Conservation (phyloP, 257 asterid genomes). For the Salvia splendens region DNA sequence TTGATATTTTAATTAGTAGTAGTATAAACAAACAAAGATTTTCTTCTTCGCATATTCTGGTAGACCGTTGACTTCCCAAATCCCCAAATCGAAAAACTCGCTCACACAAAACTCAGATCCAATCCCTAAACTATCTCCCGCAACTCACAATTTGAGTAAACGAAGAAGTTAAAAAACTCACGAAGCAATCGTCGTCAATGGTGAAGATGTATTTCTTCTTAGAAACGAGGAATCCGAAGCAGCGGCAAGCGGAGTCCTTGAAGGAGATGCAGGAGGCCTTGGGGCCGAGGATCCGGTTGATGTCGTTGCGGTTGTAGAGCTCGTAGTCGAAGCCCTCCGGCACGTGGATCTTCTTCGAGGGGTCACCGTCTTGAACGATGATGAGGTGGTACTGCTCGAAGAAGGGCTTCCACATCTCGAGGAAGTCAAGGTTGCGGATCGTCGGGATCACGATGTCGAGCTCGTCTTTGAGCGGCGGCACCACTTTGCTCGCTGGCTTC, state of each 20-base stretch:
- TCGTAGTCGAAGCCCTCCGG: constrained; percentile 57
- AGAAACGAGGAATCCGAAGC: constrained; percentile 55
- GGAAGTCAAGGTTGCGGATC: constrained; percentile 49
- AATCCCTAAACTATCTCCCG: constrained; percentile 9
- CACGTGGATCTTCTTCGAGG: constrained; percentile 38
- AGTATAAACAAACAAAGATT: not conserved
- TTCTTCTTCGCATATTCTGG: constrained; percentile 33
- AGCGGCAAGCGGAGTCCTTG: constrained; percentile 59
- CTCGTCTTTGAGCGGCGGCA: constrained; percentile 50
- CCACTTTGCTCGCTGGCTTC: constrained; percentile 38
- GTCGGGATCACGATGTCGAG: constrained; percentile 54
- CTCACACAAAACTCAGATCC: constrained; percentile 31
- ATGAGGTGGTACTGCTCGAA: constrained; percentile 51
- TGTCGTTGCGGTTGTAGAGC: constrained; percentile 53
- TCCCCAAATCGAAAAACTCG: constrained; percentile 24
- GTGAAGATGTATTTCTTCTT: constrained; percentile 62
- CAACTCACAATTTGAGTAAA: not conserved
- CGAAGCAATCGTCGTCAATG: constrained; percentile 63
- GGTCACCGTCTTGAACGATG: constrained; percentile 57
- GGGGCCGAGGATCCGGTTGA: constrained; percentile 54
- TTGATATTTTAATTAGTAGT: too few relatives aligned
- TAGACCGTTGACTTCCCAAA: constrained; percentile 40
- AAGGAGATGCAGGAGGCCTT: constrained; percentile 60
- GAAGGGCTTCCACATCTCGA: constrained; percentile 55
- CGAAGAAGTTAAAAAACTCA: constrained; percentile 24